Base-by-base conservation (phyloP, 306 rosid species). In the Medicago lupulina region DNA sequence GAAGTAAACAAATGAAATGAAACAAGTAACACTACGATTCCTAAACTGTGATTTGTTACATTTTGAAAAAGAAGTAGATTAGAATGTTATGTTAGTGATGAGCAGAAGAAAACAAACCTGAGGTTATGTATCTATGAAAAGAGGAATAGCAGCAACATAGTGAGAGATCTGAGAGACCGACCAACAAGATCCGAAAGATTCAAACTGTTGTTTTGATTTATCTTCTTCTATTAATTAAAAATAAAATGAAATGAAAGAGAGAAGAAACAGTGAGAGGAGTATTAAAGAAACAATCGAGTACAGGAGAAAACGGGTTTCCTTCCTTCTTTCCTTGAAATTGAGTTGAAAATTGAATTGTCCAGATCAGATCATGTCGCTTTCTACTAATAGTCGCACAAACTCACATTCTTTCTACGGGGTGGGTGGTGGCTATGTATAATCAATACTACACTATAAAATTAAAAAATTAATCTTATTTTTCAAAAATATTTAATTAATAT, bases 111-210 rank as follows among this genome's bases (percentile, higher is more conserved):
- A 25, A 28, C 31, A 28, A 28, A 28, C 31, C 31, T 28, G 31
- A 28, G 31, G 69, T 83, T 64, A 17, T 14, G 38, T 81, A 9
- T 55, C 64, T 13, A 83, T 89, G 49, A 73, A 71, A 63, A 64
- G 49, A 64, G 62, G 51, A 46, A 46, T 12, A 46, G 51, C 51
- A 46, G 38, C 36, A 31, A 6, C 36, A 12, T 51, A 71, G 76
- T 17, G 28, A 23, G 65, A 79, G 91, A 88, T 91, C 91, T 86
- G 91, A 46, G 16, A 43, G 74, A 72, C 87, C 85, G 71, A 78
- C 78, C 72, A 76, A 82, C 78, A 75, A 82, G 88, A 89, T 88
- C 91, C 85, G 81, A 64, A 73, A 81, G 87, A 85, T 82, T 82
- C 86, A 75, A 79, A 81, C 41, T 44, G 73, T 61, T 23, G 66